These are phyloP conservation scores for Phytopythium montanum DNA, from an alignment of 352 stramenopile genomes.

Conservation along the genomic window DNA sequence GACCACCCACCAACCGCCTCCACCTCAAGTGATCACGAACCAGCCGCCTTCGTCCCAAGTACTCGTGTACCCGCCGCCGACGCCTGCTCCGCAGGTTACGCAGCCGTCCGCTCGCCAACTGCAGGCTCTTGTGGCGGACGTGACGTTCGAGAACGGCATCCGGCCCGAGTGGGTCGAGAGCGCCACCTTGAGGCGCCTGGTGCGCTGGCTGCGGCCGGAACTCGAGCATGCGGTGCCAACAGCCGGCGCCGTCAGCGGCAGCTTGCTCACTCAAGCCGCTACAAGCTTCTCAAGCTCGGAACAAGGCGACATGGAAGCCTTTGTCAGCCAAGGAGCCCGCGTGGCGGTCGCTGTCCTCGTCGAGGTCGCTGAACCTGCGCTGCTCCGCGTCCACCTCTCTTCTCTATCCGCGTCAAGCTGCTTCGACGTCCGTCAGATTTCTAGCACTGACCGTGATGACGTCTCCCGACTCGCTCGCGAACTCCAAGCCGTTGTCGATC, in stretches of 20 bases:
- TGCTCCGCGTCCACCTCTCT: not conserved
- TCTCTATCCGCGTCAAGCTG: not conserved
- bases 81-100: not conserved
- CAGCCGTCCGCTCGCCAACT: not conserved
- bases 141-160: slow-evolving; percentile 1
- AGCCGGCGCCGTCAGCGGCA: not conserved
- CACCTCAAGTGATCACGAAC: not conserved
- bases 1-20: not conserved
- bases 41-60: no score
- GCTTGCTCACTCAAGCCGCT: not conserved
- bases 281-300: not conserved
- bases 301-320: not conserved
- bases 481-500: not conserved
- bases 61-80: not conserved
- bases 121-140: not conserved
- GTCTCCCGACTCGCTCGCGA: not conserved
- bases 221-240: not conserved
- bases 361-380: not conserved
- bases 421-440: not conserved
- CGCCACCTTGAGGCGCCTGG: not conserved
- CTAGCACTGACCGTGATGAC: not conserved
- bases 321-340: not conserved
- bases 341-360: not conserved
- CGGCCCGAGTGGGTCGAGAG: slow-evolving; percentile 1
- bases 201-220: not conserved